phyloP scores from a whole-genome alignment of 192 early-diverging fungal genomes.

The Kappamyces sp. region DNA sequence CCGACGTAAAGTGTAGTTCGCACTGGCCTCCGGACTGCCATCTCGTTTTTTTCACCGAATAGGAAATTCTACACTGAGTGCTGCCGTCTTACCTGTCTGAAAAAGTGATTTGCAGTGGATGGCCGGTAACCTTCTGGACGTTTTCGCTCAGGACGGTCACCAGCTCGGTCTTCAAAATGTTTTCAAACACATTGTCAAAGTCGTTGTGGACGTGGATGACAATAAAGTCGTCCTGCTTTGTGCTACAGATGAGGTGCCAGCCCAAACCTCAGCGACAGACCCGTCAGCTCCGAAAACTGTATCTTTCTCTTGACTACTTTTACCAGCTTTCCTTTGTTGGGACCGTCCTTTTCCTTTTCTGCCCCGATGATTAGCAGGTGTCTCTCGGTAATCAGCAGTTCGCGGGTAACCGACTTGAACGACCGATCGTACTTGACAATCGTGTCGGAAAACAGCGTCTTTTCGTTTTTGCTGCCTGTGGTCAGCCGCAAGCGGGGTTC shows the following conservation, averaged over 20 bases:
- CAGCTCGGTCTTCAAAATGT: conserved; percentile 55
- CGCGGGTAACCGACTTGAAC: conserved; percentile 44
- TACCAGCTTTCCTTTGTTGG: conserved; percentile 56
- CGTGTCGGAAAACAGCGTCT: conserved; percentile 42
- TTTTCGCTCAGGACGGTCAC: conserved; percentile 52
- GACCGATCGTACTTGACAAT: conserved; percentile 56
- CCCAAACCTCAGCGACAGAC: conserved; percentile 44
- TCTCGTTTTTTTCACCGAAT: conserved; percentile 55
- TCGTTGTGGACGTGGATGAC: conserved; percentile 47
- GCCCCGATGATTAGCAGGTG: conserved; percentile 43
- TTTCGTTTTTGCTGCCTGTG: conserved; percentile 41
- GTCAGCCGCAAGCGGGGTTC: conserved; percentile 7
- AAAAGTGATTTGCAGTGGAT: conserved; percentile 32
- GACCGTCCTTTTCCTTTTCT: conserved; percentile 50
- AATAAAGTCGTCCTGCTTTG: conserved; percentile 49
- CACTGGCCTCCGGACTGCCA: conserved; percentile 45
- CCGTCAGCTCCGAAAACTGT: conserved; percentile 32
- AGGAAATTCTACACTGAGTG: conserved; percentile 33
- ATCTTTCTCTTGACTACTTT: conserved; percentile 55
- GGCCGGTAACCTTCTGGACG: conserved; percentile 27
- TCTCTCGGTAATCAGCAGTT: conserved; percentile 48
- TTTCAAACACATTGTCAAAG: conserved; percentile 53
- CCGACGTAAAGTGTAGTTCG: conserved; percentile 39
- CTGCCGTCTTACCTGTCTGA: conserved; percentile 29
- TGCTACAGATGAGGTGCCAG: conserved; percentile 14